These are phyloP conservation scores for Colletotrichum kahawae DNA, from an alignment of 2,329 filamentous ascomycete genomes.

Conservation along the genomic window DNA sequence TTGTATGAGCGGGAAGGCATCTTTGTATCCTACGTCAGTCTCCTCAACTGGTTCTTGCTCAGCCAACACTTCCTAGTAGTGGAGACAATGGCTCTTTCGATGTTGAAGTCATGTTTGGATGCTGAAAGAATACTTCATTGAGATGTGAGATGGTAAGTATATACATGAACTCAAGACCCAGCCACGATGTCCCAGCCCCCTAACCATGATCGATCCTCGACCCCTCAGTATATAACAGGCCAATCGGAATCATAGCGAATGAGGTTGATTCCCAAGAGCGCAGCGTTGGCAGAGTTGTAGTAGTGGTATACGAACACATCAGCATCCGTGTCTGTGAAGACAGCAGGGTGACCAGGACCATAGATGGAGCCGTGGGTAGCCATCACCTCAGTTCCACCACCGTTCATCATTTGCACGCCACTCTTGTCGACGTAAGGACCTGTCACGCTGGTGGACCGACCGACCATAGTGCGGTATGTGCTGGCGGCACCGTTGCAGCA, in stretches of 20 bases:
- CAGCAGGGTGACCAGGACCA: slow-evolving; percentile 35
- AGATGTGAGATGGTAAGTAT: background rate
- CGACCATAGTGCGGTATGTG: slow-evolving; percentile 37
- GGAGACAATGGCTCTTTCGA: too few species aligned
- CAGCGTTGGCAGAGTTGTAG: slow-evolving; percentile 28
- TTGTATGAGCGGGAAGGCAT: background rate
- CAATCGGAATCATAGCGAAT: slow-evolving; percentile 32
- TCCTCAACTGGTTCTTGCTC: background rate
- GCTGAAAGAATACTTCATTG: background rate
- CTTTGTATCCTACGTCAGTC: background rate
- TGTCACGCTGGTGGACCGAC: slow-evolving; percentile 31
- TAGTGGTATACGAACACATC: slow-evolving; percentile 38
- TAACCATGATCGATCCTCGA: background rate
- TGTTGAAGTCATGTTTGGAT: background rate
- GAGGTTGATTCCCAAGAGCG: slow-evolving; percentile 34
- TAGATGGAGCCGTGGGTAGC: slow-evolving; percentile 31
- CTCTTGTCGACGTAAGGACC: slow-evolving; percentile 32
- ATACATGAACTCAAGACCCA: background rate
- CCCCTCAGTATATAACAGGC: slow-evolving; percentile 32
- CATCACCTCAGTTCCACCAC: slow-evolving; percentile 34
- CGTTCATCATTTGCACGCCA: slow-evolving; percentile 30
- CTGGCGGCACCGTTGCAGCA: slow-evolving; percentile 33
- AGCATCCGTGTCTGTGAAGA: slow-evolving; percentile 34
- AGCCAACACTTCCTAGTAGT: background rate
- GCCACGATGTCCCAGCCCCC: background rate